These are phyloP conservation scores for Ophiocordyceps unilateralis DNA, from an alignment of 2,329 filamentous ascomycete genomes.

Conservation along the genomic window DNA sequence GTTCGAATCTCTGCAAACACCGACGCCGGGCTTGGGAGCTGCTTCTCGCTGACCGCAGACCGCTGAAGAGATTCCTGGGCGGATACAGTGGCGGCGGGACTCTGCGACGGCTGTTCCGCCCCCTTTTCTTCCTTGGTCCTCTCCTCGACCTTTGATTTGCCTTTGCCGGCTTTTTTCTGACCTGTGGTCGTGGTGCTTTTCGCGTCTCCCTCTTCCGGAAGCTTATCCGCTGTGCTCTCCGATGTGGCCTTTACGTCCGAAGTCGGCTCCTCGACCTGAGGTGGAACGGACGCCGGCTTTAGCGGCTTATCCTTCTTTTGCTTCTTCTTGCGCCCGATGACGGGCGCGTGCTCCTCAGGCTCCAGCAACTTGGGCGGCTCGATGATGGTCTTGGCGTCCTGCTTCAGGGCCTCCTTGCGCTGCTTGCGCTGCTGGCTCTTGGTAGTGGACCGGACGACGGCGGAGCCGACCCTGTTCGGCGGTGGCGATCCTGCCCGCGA, in stretches of 20 bases:
- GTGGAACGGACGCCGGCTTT: conserved; percentile 6
- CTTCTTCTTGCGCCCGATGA: conserved; percentile 70
- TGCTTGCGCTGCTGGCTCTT: conserved; percentile 70
- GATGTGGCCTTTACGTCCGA: conserved; percentile 4
- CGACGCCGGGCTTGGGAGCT: conserved; percentile 13
- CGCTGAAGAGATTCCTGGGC: conserved; percentile 4
- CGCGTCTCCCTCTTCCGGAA: conserved; percentile 5
- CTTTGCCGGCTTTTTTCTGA: conserved; percentile 8
- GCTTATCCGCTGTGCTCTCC: conserved; percentile 1
- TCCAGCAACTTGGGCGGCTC: conserved; percentile 31
- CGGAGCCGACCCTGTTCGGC: conserved; percentile 45
- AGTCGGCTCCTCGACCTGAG: conserved; percentile 3
- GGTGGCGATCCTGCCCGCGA: conserved; percentile 59
- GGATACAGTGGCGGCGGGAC: conserved; percentile 4
- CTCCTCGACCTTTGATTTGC: conserved; percentile 11
- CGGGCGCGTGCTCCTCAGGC: conserved; percentile 46
- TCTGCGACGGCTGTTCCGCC: background rate
- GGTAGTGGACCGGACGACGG: conserved; percentile 50
- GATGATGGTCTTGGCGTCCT: conserved; percentile 38
- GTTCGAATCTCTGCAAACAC: conserved; percentile 19
- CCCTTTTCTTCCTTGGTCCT: conserved; percentile 1
- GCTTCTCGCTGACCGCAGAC: conserved; percentile 11
- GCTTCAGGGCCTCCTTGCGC: conserved; percentile 48
- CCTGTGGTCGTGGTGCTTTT: conserved; percentile 13
- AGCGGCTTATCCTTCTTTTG: conserved; percentile 53